These are phyloP conservation scores for Fraxinus nigra DNA, from an alignment of 305 asterid species.

Conservation along the genomic window DNA sequence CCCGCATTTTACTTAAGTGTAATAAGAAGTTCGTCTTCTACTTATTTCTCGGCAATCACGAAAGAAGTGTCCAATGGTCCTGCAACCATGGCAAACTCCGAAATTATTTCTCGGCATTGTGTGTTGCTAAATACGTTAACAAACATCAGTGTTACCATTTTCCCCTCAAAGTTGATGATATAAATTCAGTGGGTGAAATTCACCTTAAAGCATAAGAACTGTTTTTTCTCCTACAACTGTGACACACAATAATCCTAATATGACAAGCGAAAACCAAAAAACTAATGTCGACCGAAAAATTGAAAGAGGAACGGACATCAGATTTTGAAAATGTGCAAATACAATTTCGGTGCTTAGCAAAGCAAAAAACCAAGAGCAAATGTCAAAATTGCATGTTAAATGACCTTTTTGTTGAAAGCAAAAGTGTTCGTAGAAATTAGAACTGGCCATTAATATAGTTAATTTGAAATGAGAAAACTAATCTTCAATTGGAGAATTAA, in stretches of 20 bases:
- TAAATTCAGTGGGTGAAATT: not conserved
- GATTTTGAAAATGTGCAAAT: too few species aligned
- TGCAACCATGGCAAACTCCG: not conserved
- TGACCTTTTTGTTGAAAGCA: too few species aligned
- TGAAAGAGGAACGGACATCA: not conserved
- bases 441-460: too few species aligned
- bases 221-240: not conserved
- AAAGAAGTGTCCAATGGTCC: not conserved
- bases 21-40: too few species aligned
- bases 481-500: not conserved
- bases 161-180: not conserved
- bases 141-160: not conserved
- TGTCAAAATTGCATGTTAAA: not conserved
- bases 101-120: too few species aligned
- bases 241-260: too few species aligned
- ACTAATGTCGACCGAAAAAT: not conserved
- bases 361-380: not conserved
- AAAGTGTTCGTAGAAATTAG: too few species aligned
- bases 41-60: too few species aligned
- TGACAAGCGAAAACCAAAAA: not conserved
- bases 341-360: not conserved
- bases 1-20: too few species aligned
- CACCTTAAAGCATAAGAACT: not conserved
- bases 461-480: too few species aligned
- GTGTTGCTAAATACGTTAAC: not conserved